Evolutionary conservation across 2,329 filamentous ascomycete species (phyloP), one percentile per base, ranked within the genome.

Genomic region (Ophiobolus disseminans): DNA sequence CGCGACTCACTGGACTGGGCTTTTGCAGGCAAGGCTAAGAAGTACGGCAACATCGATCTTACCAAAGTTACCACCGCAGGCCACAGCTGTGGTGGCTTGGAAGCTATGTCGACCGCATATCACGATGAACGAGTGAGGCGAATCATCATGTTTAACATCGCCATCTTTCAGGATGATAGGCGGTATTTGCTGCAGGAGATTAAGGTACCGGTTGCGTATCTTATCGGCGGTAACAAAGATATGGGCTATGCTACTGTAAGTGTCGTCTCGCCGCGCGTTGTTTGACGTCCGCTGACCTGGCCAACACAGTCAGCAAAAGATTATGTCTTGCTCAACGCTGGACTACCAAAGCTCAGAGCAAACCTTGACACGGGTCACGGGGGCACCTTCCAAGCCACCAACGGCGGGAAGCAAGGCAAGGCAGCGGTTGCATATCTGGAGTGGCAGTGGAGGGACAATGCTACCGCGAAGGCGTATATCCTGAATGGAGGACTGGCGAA

Each of bases 341-440:
- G 55, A 3, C 49, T 58, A 14, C 55, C 57, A 8, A 60, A 58
- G 48, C 48, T 60, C 14, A 45, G 47, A 16, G 53, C 45, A 5
- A 62, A 60, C 36, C 55, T 61, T 11, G 57, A 62, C 28, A 61
- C 59, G 25, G 61, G 59, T 11, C 59, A 62, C 35, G 55, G 48
- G 11, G 57, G 61, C 14, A 64, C 59, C 2, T 59, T 45, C 32
- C 37, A 36, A n/a, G 61, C 59, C 16, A 57, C 53, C 0, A 59
- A 61, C 35, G 59, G 57, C 9, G 58, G 58, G 16, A 61, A 64
- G 41, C 49, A 54, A 20, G 59, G 59, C 10, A 64, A 60, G 25
- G 61, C 57, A 14, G 55, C 53, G 13, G 53, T 58, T 13, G 52
- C 51, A 10, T 63, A 61, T 34, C 41, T 63, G 21, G 55, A 63